Base-by-base conservation (phyloP, 106 monocot species). In the Narthecium ossifragum region DNA sequence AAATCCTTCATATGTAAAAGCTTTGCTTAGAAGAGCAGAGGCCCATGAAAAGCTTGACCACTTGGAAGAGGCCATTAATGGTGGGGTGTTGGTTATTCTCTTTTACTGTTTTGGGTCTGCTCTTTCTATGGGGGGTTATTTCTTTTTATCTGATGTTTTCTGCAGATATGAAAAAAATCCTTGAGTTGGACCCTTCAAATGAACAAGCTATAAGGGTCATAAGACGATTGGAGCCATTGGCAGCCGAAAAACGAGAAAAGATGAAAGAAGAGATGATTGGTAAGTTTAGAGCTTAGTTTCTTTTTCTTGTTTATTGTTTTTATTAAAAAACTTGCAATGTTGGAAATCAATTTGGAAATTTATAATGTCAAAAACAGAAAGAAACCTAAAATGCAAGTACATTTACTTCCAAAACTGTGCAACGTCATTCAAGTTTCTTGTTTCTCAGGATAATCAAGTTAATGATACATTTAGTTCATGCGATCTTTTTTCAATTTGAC, bases 251-350 rank as follows among this genome's bases (percentile, higher is more conserved):
- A 37, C 68, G 86, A 56, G 96, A 98, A 66, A 98, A 98, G 58
- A 69, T 98, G 85, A 98, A 98, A 72, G 96, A 90, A 70, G 96
- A 98, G 63, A 98, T 98, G 96, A 98, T 98, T 26, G 96, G 96
- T 98, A 76, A 61, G 54, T 45, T 36, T 1, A 34, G 0, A n/a
- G n/a, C n/a, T n/a, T n/a, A n/a, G 10, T 10, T 0, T 43, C 43
- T 43, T 43, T 43, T 43, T 27, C 18, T 2, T 12, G 11, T 22
- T 54, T 39, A 17, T 52, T 26, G 26, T 8, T 64, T 34, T 54
- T 15, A 39, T 39, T 11, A 15, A 39, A 39, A 15, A 43, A 17
- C 43, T n/a, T n/a, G n/a, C n/a, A n/a, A n/a, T n/a, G n/a, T n/a
- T n/a, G n/a, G n/a, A 43, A 1, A 4, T 43, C 18, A 3, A 6